Percentiles rank a stretch among this genome's conserved stretches.
These are phyloP conservation scores for Annona cherimola DNA, from an alignment of 164 flowering plant species.

Conservation along the genomic window DNA sequence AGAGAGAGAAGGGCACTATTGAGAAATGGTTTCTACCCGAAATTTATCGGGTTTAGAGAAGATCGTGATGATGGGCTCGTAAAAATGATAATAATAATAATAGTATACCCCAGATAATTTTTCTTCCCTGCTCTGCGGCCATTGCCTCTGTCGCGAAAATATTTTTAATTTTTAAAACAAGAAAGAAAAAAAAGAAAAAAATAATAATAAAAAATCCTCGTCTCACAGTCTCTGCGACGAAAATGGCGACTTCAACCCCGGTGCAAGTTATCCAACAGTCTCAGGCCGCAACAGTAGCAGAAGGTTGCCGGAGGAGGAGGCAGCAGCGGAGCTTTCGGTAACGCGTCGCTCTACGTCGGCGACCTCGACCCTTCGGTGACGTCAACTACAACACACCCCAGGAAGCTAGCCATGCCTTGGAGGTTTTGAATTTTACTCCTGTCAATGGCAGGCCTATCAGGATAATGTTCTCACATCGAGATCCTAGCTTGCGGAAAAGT, in stretches of 20 bases:
- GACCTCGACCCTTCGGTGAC: constrained; percentile 52
- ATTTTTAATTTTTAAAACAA: too few relatives aligned
- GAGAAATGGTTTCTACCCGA: too few relatives aligned
- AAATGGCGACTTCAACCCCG: constrained; percentile 12
- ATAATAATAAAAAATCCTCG: too few relatives aligned
- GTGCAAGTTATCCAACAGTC: not conserved
- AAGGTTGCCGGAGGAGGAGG: constrained; percentile 1
- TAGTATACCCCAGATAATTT: too few relatives aligned
- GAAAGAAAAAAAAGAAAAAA: too few relatives aligned
- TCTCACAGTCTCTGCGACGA: constrained; percentile 1
- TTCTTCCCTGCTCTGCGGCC: too few relatives aligned
- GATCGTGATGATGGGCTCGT: too few relatives aligned
- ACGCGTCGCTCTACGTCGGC: constrained; percentile 62
- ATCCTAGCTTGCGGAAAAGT: constrained; percentile 66
- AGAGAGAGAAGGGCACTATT: too few relatives aligned
- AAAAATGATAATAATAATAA: too few relatives aligned
- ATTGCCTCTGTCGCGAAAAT: too few relatives aligned
- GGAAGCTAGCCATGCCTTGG: constrained; percentile 65
- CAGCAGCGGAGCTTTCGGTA: constrained; percentile 28
- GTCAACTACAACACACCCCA: constrained; percentile 49
- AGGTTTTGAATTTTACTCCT: constrained; percentile 56
- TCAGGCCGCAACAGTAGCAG: constrained; percentile 5
- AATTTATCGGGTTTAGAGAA: too few relatives aligned
- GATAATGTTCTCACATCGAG: constrained; percentile 68
- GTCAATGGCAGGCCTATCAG: constrained; percentile 72